phyloP scores from a whole-genome alignment of 805 yeast genomes.

The Cyberlindnera misumaiensis region DNA sequence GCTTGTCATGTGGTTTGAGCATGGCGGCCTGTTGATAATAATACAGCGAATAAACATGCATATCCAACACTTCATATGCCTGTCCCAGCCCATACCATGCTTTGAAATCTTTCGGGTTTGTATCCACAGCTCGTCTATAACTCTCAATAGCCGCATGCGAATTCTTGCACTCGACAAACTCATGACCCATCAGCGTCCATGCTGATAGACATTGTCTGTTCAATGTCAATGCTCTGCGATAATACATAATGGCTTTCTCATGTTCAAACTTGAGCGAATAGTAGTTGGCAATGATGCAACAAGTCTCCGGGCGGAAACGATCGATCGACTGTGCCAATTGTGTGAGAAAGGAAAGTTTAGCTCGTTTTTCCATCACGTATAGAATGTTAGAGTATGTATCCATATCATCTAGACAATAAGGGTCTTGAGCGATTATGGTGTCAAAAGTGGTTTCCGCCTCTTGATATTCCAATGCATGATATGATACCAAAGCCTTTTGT shows the following conservation, averaged over 20 bases:
- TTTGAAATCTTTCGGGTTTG: constrained; percentile 80
- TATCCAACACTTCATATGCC: constrained; percentile 93
- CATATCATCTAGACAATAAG: constrained; percentile 81
- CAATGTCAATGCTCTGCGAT: constrained; percentile 78
- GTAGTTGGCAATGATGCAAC: constrained; percentile 90
- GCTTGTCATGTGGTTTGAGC: constrained; percentile 77
- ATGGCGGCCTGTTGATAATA: constrained; percentile 90
- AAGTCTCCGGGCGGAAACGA: constrained; percentile 86
- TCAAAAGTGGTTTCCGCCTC: constrained; percentile 80
- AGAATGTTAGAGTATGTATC: constrained; percentile 92
- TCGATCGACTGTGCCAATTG: constrained; percentile 80
- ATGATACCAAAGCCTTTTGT: constrained; percentile 76
- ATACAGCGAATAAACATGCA: constrained; percentile 87
- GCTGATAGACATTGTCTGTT: constrained; percentile 80
- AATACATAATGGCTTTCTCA: constrained; percentile 90
- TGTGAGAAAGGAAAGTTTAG: constrained; percentile 81
- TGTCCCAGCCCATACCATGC: constrained; percentile 99
- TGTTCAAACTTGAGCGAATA: constrained; percentile 89
- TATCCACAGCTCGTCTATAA: constrained; percentile 87
- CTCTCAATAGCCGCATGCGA: constrained; percentile 97
- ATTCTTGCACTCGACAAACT: constrained; percentile 91
- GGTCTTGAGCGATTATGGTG: constrained; percentile 63
- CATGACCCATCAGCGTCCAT: constrained; percentile 99
- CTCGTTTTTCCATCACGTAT: constrained; percentile 84
- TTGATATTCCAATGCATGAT: constrained; percentile 78